Conservation (phyloP, 1,139 yeast species). For the Insectozyma bohioensis region DNA sequence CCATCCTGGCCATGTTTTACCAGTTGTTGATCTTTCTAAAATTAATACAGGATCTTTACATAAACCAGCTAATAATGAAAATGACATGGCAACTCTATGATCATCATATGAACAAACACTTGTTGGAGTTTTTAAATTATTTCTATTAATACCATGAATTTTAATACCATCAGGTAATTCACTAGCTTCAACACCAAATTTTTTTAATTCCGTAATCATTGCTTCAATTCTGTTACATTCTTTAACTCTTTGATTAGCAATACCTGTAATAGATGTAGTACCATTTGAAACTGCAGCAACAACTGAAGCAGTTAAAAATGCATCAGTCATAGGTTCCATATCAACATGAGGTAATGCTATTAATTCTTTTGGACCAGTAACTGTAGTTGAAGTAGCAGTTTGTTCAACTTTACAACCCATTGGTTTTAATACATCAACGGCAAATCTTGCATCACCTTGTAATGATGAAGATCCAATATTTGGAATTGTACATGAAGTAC, state of each 20-base stretch:
- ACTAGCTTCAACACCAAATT: constrained; percentile 82
- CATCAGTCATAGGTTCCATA: constrained; percentile 99
- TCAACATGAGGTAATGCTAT: constrained; percentile 76
- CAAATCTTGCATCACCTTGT: constrained; percentile 98
- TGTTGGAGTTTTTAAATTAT: constrained; percentile 51
- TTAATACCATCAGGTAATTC: constrained; percentile 93
- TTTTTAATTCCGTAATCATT: constrained; percentile 83
- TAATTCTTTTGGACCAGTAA: constrained; percentile 82
- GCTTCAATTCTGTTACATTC: constrained; percentile 97
- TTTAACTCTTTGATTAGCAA: constrained; percentile 96
- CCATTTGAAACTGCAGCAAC: constrained; percentile 87
- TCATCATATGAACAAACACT: constrained; percentile 87
- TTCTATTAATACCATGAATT: constrained; percentile 63
- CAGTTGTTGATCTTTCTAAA: constrained; percentile 87
- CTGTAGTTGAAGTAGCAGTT: constrained; percentile 83
- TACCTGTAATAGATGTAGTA: constrained; percentile 83
- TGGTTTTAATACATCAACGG: constrained; percentile 85
- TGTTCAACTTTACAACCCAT: constrained; percentile 94
- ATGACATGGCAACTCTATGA: constrained; percentile 98
- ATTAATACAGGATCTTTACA: constrained; percentile 62
- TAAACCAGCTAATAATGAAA: constrained; percentile 75
- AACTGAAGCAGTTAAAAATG: constrained; percentile 93
- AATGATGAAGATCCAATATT: constrained; percentile 89
- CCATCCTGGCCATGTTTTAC: constrained; percentile 99
- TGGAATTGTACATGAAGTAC: constrained; percentile 89